Percentiles rank a stretch among this genome's conserved stretches.
phyloP scores from a whole-genome alignment of 2,329 filamentous ascomycete genomes.

The Botrytis squamosa region DNA sequence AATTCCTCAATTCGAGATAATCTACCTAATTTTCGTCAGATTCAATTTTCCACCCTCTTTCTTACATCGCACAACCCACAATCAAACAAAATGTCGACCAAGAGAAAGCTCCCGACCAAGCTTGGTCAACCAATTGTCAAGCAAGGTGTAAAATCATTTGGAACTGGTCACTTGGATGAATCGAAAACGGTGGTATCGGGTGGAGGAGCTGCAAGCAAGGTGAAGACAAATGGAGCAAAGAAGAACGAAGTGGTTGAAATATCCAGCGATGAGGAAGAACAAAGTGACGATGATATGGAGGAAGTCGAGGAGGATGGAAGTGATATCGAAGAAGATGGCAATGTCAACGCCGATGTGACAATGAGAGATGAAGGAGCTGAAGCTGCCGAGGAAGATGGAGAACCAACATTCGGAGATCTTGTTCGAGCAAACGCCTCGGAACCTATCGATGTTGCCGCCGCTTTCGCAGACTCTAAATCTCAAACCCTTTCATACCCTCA shows the following conservation, averaged over 20 bases:
- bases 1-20: neutral
- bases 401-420: slow-evolving; percentile 83
- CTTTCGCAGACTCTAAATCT: slow-evolving; percentile 46
- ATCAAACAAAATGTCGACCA: slow-evolving; percentile 52
- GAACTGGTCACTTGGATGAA: slow-evolving; percentile 56
- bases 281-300: slow-evolving; percentile 47
- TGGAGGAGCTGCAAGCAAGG: slow-evolving; percentile 32
- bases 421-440: slow-evolving; percentile 67
- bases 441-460: slow-evolving; percentile 71
- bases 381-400: slow-evolving; percentile 38
- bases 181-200: slow-evolving; percentile 53
- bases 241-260: slow-evolving; percentile 50
- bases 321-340: slow-evolving; percentile 47
- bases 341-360: slow-evolving; percentile 41
- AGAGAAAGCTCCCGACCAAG: slow-evolving; percentile 58
- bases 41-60: neutral
- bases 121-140: slow-evolving; percentile 56
- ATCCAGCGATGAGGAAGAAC: slow-evolving; percentile 53
- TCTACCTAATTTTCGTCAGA: neutral
- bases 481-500: slow-evolving; percentile 32
- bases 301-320: slow-evolving; percentile 44
- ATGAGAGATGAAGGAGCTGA: slow-evolving; percentile 43
- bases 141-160: slow-evolving; percentile 51
- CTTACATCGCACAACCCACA: neutral
- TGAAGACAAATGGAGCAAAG: slow-evolving; percentile 26